Percentiles rank a stretch among this genome's conserved stretches.
Conservation (phyloP, 305 asterid genomes). For the Ilex paraguariensis region DNA sequence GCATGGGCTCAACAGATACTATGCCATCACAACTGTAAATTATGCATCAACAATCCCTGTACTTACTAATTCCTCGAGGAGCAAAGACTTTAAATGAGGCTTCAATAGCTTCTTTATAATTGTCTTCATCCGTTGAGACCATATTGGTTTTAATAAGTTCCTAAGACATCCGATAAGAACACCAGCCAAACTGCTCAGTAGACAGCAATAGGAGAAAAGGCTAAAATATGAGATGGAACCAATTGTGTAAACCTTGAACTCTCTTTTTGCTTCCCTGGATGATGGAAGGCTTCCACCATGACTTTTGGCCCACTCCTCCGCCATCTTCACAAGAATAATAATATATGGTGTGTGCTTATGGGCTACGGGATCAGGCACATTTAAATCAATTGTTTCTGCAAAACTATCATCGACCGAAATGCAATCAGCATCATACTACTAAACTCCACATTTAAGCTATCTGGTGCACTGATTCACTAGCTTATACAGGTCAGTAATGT, state of each 20-base stretch:
- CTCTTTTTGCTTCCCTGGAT: constrained; percentile 73
- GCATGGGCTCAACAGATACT: background rate
- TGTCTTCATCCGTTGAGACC: constrained; percentile 83
- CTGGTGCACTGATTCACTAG: constrained; percentile 4
- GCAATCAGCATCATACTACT: constrained; percentile 20
- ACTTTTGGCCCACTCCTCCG: constrained; percentile 72
- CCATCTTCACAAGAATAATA: constrained; percentile 72
- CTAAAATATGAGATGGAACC: constrained; percentile 5
- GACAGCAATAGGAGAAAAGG: constrained; percentile 8
- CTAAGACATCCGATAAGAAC: constrained; percentile 36
- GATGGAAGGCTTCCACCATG: constrained; percentile 75
- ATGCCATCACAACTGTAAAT: too few species aligned
- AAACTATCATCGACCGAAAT: constrained; percentile 37
- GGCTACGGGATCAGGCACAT: constrained; percentile 56
- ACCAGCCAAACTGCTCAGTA: constrained; percentile 27
- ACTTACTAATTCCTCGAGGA: constrained; percentile 89
- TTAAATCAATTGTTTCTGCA: constrained; percentile 76
- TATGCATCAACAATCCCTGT: too few species aligned
- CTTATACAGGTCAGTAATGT: background rate
- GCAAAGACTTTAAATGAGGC: constrained; percentile 87
- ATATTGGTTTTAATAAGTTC: constrained; percentile 74
- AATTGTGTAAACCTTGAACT: constrained; percentile 58
- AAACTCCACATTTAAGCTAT: background rate
- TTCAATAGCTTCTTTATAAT: constrained; percentile 89
- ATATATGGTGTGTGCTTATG: constrained; percentile 93